phyloP scores from a whole-genome alignment of 805 yeast species.

The Priceomyces carsonii region DNA sequence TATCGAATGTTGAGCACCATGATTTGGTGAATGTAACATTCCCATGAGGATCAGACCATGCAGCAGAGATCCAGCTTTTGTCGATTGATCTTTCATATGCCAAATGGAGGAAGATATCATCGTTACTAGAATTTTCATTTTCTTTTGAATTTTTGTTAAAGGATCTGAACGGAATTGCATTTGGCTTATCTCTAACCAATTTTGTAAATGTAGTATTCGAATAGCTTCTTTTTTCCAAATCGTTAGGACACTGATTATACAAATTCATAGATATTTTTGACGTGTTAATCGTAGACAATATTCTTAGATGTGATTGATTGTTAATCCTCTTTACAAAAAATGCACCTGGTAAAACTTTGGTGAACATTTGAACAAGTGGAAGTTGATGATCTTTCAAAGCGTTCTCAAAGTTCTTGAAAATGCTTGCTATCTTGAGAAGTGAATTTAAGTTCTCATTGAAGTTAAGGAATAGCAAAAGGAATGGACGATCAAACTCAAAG shows the following conservation, averaged over 20 bases:
- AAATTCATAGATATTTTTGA: slow-evolving; percentile 51
- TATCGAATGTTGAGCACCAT: slow-evolving; percentile 44
- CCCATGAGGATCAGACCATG: slow-evolving; percentile 89
- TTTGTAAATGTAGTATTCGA: slow-evolving; percentile 26
- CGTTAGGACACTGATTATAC: slow-evolving; percentile 57
- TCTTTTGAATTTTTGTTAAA: slow-evolving; percentile 18
- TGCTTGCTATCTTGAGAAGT: slow-evolving; percentile 44
- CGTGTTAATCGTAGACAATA: slow-evolving; percentile 35
- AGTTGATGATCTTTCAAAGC: slow-evolving; percentile 37
- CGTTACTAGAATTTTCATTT: slow-evolving; percentile 32
- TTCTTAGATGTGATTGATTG: slow-evolving; percentile 18
- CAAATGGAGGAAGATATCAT: slow-evolving; percentile 79
- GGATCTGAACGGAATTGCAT: slow-evolving; percentile 36
- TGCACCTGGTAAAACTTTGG: slow-evolving; percentile 35
- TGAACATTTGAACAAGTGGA: slow-evolving; percentile 38
- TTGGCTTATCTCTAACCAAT: slow-evolving; percentile 38
- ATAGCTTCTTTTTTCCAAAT: slow-evolving; percentile 12
- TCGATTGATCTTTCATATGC: slow-evolving; percentile 84
- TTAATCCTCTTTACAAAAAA: slow-evolving; percentile 22
- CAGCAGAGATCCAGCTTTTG: slow-evolving; percentile 79
- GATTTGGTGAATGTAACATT: slow-evolving; percentile 58
- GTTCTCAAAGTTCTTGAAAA: slow-evolving; percentile 48
- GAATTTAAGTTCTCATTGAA: slow-evolving; percentile 45
- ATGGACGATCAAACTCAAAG: slow-evolving; percentile 47
- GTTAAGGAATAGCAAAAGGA: slow-evolving; percentile 52